Evolutionary conservation across 2,329 filamentous ascomycete species (phyloP), one percentile per base, ranked within the genome.

Genomic region (Ophiostoma quercus): DNA sequence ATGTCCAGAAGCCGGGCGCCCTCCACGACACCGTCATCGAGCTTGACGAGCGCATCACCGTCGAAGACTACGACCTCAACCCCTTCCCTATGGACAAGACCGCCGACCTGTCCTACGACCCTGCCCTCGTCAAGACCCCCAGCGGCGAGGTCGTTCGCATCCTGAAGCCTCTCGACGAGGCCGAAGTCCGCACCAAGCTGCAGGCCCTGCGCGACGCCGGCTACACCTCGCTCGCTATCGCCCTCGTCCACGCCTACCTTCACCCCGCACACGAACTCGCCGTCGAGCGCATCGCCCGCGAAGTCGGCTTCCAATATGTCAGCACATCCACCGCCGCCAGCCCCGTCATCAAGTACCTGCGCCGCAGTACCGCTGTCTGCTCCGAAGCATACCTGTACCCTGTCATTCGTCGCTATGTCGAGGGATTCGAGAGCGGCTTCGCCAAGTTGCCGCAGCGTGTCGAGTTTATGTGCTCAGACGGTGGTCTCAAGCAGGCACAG

Each of bases 21-120:
- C 81, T 97, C 3, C 97, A 96, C 77, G 88, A 92, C 75, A 84
- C 83, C 65, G 92, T 97, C 0, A 82, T 97, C 19, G 94, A 97
- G 80, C 84, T 97, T 54, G 90, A 95, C 71, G 94, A 97, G 83
- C 84, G 94, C 51, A 92, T 97, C 3, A 97, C 93, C 0, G 80
- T 97, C 14, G 92, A 97, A 77, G 92, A 96, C 77, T 97, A 68
- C 67, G 65, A 66, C n/a, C 65, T 65, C 41, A 65, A 71, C 67
- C 63, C 63, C 37, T 41, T 37, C n/a, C 70, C 71, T 19, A 47
- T 69, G 34, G 67, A 71, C 65, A 69, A 66, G 19, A 66, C 32
- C 9, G 60, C 69, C 25, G 62, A 66, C 37, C 22, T 67, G 19
- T 25, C 54, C 68, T 72, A 73, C 29, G 76, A 84, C 47, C 80